Base-by-base conservation (phyloP, 2,329 filamentous ascomycete genomes). In the Gaeumannomyces tritici region DNA sequence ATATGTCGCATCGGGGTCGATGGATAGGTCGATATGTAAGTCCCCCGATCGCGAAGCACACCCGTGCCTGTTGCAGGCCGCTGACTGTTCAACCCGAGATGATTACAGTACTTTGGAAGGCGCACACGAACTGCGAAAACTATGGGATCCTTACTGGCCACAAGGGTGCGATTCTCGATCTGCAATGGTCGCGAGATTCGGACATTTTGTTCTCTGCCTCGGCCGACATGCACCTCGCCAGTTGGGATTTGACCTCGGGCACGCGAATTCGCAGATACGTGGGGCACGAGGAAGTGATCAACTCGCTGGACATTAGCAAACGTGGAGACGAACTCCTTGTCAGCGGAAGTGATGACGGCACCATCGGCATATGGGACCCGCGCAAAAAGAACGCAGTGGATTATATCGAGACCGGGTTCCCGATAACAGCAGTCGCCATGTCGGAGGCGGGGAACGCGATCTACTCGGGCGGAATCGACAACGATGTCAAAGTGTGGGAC, bases 401-500 rank as follows among this genome's bases (percentile, higher is more conserved):
- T 70, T 92, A 93, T 69, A 89, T 98, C 65, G 86, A 93, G 71
- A 96, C 93, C 0, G 89, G 95, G 65, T 96, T 96, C 64, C 95
- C 95, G 1, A 86, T 99, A 63, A 98, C 95, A 2, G 90, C 93
- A 0, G 86, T 98, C 7, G 91, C 92, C 21, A 80, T 98, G n/a
- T 89, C 93, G 0, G 92, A 96, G 73, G 92, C 93, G 1, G 95
- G 95, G 24, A 96, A 96, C 73, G 95, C 98, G 76, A 85, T 99
- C 29, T 99, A 95, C 74, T 89, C 90, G 8, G 93, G 93, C 58
- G 90, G 93, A 27, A 97, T 99, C 68, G 95, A 98, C 77, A 97
- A 98, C 72, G 92, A 96, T 69, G 96, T 99, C 73, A 91, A 93
- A 69, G 93, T 96, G 26, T 99, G 95, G 93, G 95, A 99, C 75